Percentiles rank a stretch among this genome's conserved stretches.
These are phyloP conservation scores for Alternaria sp. DNA, from an alignment of 2,329 filamentous ascomycete genomes.

Conservation along the genomic window DNA sequence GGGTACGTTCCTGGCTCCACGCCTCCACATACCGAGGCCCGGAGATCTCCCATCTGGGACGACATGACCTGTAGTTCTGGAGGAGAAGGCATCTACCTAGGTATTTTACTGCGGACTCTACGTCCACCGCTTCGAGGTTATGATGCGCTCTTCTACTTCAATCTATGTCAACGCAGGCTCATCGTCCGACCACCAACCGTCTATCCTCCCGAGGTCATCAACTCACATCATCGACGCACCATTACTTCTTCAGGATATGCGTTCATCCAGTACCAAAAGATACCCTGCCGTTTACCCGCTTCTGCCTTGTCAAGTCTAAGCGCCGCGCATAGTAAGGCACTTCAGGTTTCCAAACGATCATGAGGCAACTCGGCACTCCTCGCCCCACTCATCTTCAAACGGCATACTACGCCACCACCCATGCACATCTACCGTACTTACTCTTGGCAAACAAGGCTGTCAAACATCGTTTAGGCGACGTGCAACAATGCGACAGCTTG, in stretches of 20 bases:
- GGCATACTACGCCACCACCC: slow-evolving; percentile 20
- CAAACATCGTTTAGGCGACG: slow-evolving; percentile 19
- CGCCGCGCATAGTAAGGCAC: slow-evolving; percentile 25
- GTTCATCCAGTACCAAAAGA: neutral
- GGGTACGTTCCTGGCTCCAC: too few species aligned
- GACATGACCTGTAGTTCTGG: too few species aligned
- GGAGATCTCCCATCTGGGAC: too few species aligned
- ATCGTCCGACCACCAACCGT: too few species aligned
- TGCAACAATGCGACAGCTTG: slow-evolving; percentile 26
- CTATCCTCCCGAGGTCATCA: neutral
- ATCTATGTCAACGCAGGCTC: too few species aligned
- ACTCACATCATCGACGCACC: neutral
- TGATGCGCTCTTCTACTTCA: too few species aligned
- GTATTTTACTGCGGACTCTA: too few species aligned
- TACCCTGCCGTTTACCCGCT: slow-evolving; percentile 3
- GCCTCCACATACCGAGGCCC: too few species aligned
- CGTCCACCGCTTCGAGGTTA: too few species aligned
- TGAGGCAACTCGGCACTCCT: slow-evolving; percentile 29
- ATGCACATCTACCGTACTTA: slow-evolving; percentile 11
- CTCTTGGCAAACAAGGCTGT: slow-evolving; percentile 23
- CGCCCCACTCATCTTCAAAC: slow-evolving; percentile 40
- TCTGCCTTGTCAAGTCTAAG: slow-evolving; percentile 6
- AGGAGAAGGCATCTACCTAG: too few species aligned
- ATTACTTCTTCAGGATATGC: neutral
- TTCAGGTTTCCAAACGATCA: slow-evolving; percentile 39